Evolutionary conservation across 1,284 basidiomycete species (phyloP).

Genomic region (Sutorius eximius): DNA sequence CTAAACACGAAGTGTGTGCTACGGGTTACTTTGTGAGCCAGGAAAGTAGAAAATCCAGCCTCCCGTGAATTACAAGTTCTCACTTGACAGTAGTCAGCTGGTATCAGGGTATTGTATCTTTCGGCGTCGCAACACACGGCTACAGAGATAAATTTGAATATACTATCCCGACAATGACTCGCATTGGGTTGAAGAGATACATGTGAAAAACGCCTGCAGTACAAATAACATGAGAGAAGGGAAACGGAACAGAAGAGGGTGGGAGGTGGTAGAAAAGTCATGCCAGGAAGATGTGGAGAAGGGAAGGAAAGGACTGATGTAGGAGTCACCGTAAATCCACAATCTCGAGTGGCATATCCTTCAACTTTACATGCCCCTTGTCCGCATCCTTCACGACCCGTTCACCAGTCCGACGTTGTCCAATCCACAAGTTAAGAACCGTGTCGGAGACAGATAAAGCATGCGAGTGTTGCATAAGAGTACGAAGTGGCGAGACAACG

Average conservation of each 20-base stretch:
- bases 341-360: conserved; percentile 66
- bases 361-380: conserved; percentile 78
- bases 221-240: background rate
- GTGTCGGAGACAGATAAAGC: background rate
- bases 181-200: conserved; percentile 5
- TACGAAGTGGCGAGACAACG: background rate
- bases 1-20: too few species aligned
- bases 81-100: too few species aligned
- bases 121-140: too few species aligned
- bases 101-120: too few species aligned
- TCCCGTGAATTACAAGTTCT: too few species aligned
- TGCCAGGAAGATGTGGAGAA: conserved; percentile 7
- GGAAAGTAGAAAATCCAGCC: too few species aligned
- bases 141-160: too few species aligned
- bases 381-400: conserved; percentile 60
- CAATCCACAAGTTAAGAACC: background rate
- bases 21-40: too few species aligned
- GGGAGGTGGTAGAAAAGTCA: background rate
- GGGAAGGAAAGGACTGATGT: background rate
- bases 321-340: conserved; percentile 58
- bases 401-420: background rate
- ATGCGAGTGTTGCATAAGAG: conserved; percentile 1
- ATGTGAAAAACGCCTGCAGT: conserved; percentile 5
- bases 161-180: conserved; percentile 5
- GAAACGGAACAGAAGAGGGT: too few species aligned